phyloP scores from a whole-genome alignment of 2,329 filamentous ascomycete species.

The Pseudocercospora cruenta region DNA sequence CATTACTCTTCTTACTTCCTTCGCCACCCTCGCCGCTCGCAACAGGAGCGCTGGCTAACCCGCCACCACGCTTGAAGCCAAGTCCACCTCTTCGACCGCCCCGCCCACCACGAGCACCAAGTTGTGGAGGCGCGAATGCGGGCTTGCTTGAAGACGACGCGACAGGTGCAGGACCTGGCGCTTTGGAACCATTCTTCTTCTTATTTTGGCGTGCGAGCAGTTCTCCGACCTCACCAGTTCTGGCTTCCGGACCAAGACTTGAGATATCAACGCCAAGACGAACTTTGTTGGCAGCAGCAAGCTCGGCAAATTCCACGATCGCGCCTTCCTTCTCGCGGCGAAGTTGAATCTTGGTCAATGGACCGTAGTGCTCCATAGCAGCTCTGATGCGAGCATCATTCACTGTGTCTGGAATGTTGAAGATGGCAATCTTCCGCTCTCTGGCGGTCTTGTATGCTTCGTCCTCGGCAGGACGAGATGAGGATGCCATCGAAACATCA shows the following conservation, averaged over 20 bases:
- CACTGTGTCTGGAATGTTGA: slow-evolving; percentile 88
- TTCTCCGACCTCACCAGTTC: slow-evolving; percentile 57
- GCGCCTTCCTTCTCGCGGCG: slow-evolving; percentile 83
- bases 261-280: slow-evolving; percentile 52
- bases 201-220: slow-evolving; percentile 50
- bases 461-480: slow-evolving; percentile 14
- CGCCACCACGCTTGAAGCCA: slow-evolving; percentile 51
- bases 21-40: slow-evolving; percentile 20
- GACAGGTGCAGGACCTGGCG: slow-evolving; percentile 36
- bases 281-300: slow-evolving; percentile 72
- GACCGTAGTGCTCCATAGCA: slow-evolving; percentile 71
- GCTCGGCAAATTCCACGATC: slow-evolving; percentile 77
- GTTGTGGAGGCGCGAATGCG: slow-evolving; percentile 29
- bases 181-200: slow-evolving; percentile 33
- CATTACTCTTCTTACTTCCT: slow-evolving; percentile 57
- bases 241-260: slow-evolving; percentile 44
- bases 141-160: slow-evolving; percentile 29
- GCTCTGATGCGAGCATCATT: slow-evolving; percentile 81
- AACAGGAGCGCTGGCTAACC: slow-evolving; percentile 32
- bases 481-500: slow-evolving; percentile 35
- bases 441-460: slow-evolving; percentile 36
- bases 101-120: slow-evolving; percentile 49
- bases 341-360: slow-evolving; percentile 74
- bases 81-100: slow-evolving; percentile 53
- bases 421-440: slow-evolving; percentile 75